Conservation (phyloP, 805 yeast species). For the Jamesozyma jinghongensis region DNA sequence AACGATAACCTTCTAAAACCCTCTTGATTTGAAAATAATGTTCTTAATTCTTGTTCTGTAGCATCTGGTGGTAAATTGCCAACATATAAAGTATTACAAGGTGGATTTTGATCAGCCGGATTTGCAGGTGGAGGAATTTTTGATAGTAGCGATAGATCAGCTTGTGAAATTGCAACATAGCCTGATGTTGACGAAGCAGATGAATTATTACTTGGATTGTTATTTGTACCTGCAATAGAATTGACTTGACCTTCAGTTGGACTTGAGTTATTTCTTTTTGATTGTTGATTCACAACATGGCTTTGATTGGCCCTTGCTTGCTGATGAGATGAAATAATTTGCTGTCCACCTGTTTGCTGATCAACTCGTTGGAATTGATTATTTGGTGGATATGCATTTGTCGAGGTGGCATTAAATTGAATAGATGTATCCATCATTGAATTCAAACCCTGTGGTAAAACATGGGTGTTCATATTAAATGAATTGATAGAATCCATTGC, state of each 20-base stretch:
- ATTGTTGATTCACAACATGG: background rate
- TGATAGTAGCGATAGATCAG: slow-evolving; percentile 60
- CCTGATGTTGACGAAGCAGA: slow-evolving; percentile 12
- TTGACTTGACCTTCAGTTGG: background rate
- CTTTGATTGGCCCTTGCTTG: background rate
- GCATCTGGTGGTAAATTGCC: slow-evolving; percentile 96
- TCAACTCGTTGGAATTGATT: background rate
- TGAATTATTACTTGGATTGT: slow-evolving; percentile 2
- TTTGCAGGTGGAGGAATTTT: slow-evolving; percentile 84
- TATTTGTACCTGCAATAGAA: too few relatives aligned
- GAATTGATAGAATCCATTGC: background rate
- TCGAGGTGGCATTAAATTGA: background rate
- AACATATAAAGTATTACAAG: slow-evolving; percentile 89
- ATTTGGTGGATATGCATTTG: background rate
- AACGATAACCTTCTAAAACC: slow-evolving; percentile 88
- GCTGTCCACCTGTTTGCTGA: background rate
- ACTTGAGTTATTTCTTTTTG: background rate
- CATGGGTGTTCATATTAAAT: too few relatives aligned
- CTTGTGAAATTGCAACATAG: slow-evolving; percentile 24
- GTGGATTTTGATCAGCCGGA: slow-evolving; percentile 97
- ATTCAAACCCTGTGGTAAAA: background rate
- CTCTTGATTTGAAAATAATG: slow-evolving; percentile 71
- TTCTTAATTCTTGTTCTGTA: slow-evolving; percentile 78
- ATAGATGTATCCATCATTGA: background rate
- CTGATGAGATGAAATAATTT: background rate